phyloP scores from a whole-genome alignment of 306 rosid genomes.

The Quercus rubra region DNA sequence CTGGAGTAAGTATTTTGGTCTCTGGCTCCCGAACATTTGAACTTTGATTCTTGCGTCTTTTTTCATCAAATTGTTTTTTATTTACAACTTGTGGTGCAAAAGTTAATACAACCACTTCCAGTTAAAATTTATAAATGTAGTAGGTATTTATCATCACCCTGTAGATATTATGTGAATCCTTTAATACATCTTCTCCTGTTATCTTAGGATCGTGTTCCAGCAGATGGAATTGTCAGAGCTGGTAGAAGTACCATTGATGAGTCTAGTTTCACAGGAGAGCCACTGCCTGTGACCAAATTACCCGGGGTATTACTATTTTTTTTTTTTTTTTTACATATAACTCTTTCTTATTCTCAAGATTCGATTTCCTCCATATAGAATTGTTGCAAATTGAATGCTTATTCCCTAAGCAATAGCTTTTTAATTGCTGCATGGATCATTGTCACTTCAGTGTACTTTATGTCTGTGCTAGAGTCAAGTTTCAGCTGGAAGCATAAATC shows the following conservation, averaged over 20 bases:
- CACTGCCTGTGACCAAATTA: slow-evolving; percentile 85
- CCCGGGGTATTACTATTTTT: slow-evolving; percentile 72
- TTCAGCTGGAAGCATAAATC: slow-evolving; percentile 95
- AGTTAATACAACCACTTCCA: slow-evolving; percentile 9
- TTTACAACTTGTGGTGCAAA: slow-evolving; percentile 17
- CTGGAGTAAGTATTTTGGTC: slow-evolving; percentile 70
- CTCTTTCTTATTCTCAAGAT: background rate
- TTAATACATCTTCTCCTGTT: slow-evolving; percentile 24
- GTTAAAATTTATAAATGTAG: slow-evolving; percentile 4
- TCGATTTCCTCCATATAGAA: background rate
- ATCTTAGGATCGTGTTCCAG: slow-evolving; percentile 83
- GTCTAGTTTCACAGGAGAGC: slow-evolving; percentile 97
- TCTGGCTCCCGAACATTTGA: slow-evolving; percentile 5
- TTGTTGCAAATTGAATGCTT: background rate
- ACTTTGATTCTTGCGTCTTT: background rate
- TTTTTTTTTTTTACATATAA: slow-evolving; percentile 4
- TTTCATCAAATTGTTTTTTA: background rate
- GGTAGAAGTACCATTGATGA: slow-evolving; percentile 96
- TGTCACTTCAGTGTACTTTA: slow-evolving; percentile 19
- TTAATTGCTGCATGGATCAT: background rate
- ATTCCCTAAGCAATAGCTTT: background rate
- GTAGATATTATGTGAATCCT: background rate
- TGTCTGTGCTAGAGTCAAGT: slow-evolving; percentile 69
- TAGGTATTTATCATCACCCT: background rate
- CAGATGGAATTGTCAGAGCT: slow-evolving; percentile 87